Evolutionary conservation across 805 yeast species (phyloP), one percentile per base, ranked within the genome.

Genomic region (Wickerhamiella sergipiensis): DNA sequence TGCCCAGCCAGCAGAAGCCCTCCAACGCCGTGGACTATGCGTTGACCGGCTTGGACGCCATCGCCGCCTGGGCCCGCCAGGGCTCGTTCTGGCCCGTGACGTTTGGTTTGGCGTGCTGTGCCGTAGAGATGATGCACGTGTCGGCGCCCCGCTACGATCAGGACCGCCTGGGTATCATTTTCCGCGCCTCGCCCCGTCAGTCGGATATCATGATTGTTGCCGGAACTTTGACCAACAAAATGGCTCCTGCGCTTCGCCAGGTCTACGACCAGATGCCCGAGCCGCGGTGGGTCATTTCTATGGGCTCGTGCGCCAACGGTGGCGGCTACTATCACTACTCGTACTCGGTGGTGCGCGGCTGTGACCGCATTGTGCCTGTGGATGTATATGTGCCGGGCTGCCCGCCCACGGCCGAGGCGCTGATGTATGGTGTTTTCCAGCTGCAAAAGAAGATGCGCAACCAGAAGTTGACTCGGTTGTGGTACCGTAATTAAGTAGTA

Each of bases 241-340:
- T 85, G 95, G 95, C 95, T 1, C 95, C 95, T 42, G 92, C 92
- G 23, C 73, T 85, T 67, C 81, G 95, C 72, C 92, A 85, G 71
- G 95, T 85, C 33, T 85, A 86, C 68, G 95, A 85, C 68, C 95
- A 85, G 70, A 86, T 86, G 95, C 87, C 95, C 36, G 92, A 83
- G 60, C 95, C 95, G 46, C 80, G 89, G 70, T 85, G 95, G 95
- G 95, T 86, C 49, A 85, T 85, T 60, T 83, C 92, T 52, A 85
- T 85, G 95, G 95, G 95, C 47, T 82, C 90, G 7, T 85, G 95
- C 71, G 95, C 95, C 56, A 85, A 85, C 65, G 95, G 95, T 55
- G 95, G 95, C 54, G 95, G 95, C 33, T 85, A 85, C 70, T 85
- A 85, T 71, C 95, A 85, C 68, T 85, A 85, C 69, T 83, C 92